Base-by-base conservation (phyloP, 768 basidiomycete species). In the Lactarius trivialis region DNA sequence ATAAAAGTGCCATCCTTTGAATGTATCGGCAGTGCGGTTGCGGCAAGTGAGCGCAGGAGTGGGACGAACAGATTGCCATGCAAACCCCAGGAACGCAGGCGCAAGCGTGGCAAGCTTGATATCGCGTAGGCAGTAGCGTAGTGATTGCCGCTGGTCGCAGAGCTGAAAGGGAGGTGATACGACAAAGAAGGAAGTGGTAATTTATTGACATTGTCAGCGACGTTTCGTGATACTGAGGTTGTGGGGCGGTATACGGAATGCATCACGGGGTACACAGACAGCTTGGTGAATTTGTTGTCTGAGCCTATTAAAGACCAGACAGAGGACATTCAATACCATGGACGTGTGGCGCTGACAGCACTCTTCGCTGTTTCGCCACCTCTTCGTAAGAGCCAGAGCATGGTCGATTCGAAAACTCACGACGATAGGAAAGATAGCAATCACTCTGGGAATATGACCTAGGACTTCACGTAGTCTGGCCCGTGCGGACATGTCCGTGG, bases 1-100 rank as follows among this genome's bases (percentile, higher is more conserved):
- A 30, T n/a, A 45, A 59, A 33, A 50, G 62, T 58, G 43, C 36
- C 34, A 43, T 53, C 50, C 26, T 58, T 62, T 62, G 51, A 51
- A 53, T 39, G 7, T 28, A 41, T 56, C 45, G n/a, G 48, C 24
- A 36, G 34, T 33, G 49, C 19, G 11, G 4, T 48, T 49, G 59
- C 24, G 7, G 51, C 19, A 39, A 26, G 21, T 32, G 19, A 28
- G 45, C 48, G 32, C 32, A 21, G 6, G 15, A 12, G 33, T 19
- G 24, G 33, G 33, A 36, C 15, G 1, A 37, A 58, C 34, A 17
- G 41, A 30, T 28, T n/a, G 37, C 34, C 50, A 5, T 45, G 26
- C 19, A 41, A n/a, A n/a, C n/a, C 4, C 39, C 36, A 50, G 57
- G 34, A 36, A 58, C 26, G 12, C 12, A n/a, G 24, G 48, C 7